Evolutionary conservation across 768 basidiomycete species (phyloP), one percentile per base, ranked within the genome.

Genomic region (Lepiota brunneoincarnata): DNA sequence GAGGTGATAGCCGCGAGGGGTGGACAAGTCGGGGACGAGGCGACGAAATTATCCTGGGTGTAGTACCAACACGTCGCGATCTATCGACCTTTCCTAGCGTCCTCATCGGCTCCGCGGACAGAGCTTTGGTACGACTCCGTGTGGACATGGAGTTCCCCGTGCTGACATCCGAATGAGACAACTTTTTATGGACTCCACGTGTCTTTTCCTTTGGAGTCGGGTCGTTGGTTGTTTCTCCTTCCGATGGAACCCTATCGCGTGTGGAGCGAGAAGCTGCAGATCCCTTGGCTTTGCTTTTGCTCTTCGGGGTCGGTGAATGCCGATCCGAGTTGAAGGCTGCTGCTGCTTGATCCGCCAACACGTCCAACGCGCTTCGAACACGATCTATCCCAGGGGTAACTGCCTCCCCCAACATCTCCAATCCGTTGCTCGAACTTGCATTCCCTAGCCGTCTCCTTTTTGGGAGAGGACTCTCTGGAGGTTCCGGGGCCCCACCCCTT

Each of bases 311-410:
- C 15, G 51, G 49, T 6, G 55, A 44, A 35, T 62, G 65, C 46
- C 57, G 72, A 63, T 61, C 72, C 57, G 59, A 74, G 64, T 65
- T 72, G 67, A 66, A 79, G 11, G 66, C 79, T 14, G 70, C 80
- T 6, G 83, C 83, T 2, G 88, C 86, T 63, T 89, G 86, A 59
- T 88, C 86, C 1, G 87, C 88, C 31, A 89, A 70, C 6, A 90
- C 86, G 60, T 90, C 86, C 61, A 90, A 69, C 6, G 83, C 87
- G 56, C 81, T 80, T 56, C 68, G 71, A 42, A 76, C 67, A 44
- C 74, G 64, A n/a, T 62, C 64, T 3, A 28, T 12, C 5, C 45
- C 23, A n/a, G 46, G 46, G 3, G 44, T 40, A 11, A 38, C 24
- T 23, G 45, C 24, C 21, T 38, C 46, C 18, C 20, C 37, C 6